Percentiles rank a stretch among this genome's conserved stretches.
These are phyloP conservation scores for Talaromyces marneffei DNA, from an alignment of 2,329 filamentous ascomycete genomes.

Conservation along the genomic window DNA sequence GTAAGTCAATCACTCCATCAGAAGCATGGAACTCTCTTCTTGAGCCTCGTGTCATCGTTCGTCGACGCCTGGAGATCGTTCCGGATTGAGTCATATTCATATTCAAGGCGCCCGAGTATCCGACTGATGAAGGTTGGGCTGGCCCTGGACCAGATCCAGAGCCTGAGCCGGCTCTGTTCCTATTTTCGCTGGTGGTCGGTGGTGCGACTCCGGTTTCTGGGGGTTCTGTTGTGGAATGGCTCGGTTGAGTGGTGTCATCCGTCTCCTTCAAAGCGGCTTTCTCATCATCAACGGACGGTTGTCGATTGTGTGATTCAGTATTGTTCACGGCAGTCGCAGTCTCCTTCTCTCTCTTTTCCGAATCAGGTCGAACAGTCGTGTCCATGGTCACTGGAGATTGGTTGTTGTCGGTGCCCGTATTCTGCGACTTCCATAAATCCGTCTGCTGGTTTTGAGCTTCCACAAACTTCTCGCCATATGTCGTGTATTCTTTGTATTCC, in stretches of 20 bases:
- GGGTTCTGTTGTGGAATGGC: constrained; percentile 15
- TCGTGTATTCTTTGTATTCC: constrained; percentile 78
- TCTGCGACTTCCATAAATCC: constrained; percentile 7
- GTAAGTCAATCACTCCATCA: constrained; percentile 70
- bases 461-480: constrained; percentile 72
- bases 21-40: constrained; percentile 46
- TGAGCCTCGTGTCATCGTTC: constrained; percentile 43
- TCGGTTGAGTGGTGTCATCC: constrained; percentile 17
- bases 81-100: constrained; percentile 25
- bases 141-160: constrained; percentile 15
- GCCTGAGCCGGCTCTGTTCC: constrained; percentile 15
- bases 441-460: constrained; percentile 52
- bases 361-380: neutral
- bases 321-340: neutral
- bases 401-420: neutral
- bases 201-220: constrained; percentile 22
- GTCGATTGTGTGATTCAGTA: neutral
- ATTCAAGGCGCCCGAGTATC: constrained; percentile 38
- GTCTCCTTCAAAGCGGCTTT: constrained; percentile 34
- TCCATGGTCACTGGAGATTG: neutral
- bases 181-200: constrained; percentile 22
- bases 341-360: constrained; percentile 5
- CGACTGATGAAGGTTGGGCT: constrained; percentile 23
- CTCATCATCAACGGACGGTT: constrained; percentile 31
- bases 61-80: constrained; percentile 30